phyloP scores from a whole-genome alignment of 1,284 basidiomycete genomes.

The Hemileccinum hortonii region DNA sequence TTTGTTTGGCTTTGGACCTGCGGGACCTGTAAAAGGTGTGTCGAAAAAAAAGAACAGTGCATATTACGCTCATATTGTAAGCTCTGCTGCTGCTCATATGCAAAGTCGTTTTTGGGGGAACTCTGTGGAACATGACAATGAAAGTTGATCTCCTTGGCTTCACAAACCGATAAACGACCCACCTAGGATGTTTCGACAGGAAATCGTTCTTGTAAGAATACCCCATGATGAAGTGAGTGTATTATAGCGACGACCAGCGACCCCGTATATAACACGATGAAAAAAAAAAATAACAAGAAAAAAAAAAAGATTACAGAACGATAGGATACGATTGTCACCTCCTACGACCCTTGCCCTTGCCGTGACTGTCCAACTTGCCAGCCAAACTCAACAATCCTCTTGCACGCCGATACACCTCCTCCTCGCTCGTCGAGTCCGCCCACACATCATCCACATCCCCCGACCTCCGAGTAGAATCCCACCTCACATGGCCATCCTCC shows the following conservation, averaged over 20 bases:
- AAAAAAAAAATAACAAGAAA: too few species aligned
- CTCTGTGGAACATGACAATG: background rate
- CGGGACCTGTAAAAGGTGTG: background rate
- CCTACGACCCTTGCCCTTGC: constrained; percentile 18
- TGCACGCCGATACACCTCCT: constrained; percentile 62
- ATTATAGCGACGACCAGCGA: too few species aligned
- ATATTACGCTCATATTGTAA: background rate
- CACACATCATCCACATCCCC: constrained; percentile 51
- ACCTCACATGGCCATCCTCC: constrained; percentile 21
- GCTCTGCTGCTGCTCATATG: background rate
- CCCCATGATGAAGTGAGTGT: too few species aligned
- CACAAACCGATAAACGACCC: too few species aligned
- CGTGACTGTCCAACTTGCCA: constrained; percentile 34
- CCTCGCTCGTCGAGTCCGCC: constrained; percentile 73
- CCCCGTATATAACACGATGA: too few species aligned
- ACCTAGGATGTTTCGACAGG: too few species aligned
- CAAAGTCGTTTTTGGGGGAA: background rate
- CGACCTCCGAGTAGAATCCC: constrained; percentile 7
- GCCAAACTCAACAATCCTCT: constrained; percentile 47
- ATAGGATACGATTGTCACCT: too few species aligned
- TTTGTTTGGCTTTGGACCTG: background rate
- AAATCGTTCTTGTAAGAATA: too few species aligned
- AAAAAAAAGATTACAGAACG: too few species aligned
- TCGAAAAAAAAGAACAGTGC: too few species aligned
- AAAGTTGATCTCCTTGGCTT: too few species aligned